Evolutionary conservation across 495 filamentous ascomycete species (phyloP).

Genomic region (Aspergillus baeticus): DNA sequence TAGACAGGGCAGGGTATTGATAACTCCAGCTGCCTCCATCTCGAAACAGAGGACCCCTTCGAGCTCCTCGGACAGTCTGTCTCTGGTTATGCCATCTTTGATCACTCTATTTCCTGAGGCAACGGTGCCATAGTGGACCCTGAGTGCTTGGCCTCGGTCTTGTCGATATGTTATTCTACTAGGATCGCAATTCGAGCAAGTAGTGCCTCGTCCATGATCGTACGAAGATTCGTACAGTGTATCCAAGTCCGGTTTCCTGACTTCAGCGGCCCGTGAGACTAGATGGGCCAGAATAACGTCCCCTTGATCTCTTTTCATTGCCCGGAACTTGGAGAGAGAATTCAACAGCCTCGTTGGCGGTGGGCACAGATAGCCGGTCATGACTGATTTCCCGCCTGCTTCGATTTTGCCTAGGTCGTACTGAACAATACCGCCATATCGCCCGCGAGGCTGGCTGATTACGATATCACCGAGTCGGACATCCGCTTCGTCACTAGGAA

Average conservation of each 20-base stretch:
- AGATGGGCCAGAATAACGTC: neutral
- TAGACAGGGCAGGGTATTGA: slow-evolving; percentile 15
- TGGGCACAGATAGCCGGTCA: slow-evolving; percentile 33
- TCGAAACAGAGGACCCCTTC: neutral
- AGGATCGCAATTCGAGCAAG: slow-evolving; percentile 21
- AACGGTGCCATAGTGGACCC: slow-evolving; percentile 20
- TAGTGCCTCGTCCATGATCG: slow-evolving; percentile 15
- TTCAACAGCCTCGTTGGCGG: slow-evolving; percentile 30
- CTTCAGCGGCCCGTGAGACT: neutral
- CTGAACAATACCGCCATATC: slow-evolving; percentile 24
- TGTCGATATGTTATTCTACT: slow-evolving; percentile 1
- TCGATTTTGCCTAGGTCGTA: slow-evolving; percentile 40
- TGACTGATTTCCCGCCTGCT: slow-evolving; percentile 22
- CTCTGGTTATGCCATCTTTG: slow-evolving; percentile 5
- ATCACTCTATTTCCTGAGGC: slow-evolving; percentile 21
- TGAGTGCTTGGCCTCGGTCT: neutral
- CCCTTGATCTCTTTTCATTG: neutral
- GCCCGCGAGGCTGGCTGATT: slow-evolving; percentile 23
- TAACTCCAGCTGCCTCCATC: slow-evolving; percentile 6
- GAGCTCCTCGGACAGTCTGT: neutral
- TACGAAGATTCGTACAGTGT: neutral
- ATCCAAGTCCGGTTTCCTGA: neutral
- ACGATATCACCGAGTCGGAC: slow-evolving; percentile 39
- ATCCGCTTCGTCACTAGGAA: slow-evolving; percentile 23
- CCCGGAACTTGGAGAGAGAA: slow-evolving; percentile 16